Base-by-base conservation (phyloP, 2,329 filamentous ascomycete species). In the Sporothrix luriei region DNA sequence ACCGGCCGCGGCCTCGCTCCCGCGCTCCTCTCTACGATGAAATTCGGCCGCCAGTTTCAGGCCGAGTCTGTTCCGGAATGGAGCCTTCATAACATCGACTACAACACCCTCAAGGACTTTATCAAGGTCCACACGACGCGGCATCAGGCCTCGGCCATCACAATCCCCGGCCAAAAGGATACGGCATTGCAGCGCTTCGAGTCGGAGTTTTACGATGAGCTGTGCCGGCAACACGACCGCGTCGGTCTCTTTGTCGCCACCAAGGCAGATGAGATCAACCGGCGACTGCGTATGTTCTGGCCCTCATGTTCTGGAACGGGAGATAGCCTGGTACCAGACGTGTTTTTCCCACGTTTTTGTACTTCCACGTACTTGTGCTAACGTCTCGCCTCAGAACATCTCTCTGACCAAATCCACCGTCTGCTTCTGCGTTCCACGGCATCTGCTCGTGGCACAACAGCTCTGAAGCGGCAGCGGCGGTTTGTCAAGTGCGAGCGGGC, bases 61-160 rank as follows among this genome's bases (percentile, higher is more conserved):
- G 85, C 87, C 79, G 86, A 91, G 78, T 94, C 91, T 61, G 91
- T 93, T 76, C 91, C 91, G 73, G 88, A 91, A 86, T 95, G 91
- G 91, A 91, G 87, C 76, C 84, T 92, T 73, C 90, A 94, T 78
- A 95, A 96, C 79, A 88, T 96, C 79, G 92, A 95, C 79, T 96
- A 96, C 83, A 92, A 94, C 78, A 91, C 91, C 64, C 85, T 96
- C 73, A 96, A 96, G 80, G 86, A 91, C 78, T 85, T 92, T 76
- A 94, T 96, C 82, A 95, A 94, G 78, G 86, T 86, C 71, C 87
- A 93, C 77, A 96, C 92, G 1, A 90, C 89, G 14, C 86, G 85
- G 57, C 87, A 90, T 78, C 87, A 91, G 75, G 90, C 88, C 64
- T 83, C 83, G 38, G 90, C 90, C 59, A 87, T 93, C 69, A 84